Conservation (phyloP, 495 filamentous ascomycete species). For the Neurospora terricola region DNA sequence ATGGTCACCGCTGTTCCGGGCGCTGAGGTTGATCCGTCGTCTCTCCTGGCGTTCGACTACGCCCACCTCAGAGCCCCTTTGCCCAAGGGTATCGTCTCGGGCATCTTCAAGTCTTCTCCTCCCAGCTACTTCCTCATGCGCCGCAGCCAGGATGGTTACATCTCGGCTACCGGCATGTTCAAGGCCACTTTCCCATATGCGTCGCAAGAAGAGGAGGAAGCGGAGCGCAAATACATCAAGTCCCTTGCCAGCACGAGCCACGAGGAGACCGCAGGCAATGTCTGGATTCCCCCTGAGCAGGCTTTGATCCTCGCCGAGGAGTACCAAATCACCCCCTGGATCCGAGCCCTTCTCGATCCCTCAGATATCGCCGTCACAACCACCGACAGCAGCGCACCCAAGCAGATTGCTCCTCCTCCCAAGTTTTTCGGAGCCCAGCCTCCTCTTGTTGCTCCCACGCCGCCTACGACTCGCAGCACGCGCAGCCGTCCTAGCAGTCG, state of each 20-base stretch:
- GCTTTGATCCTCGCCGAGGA: slow-evolving; percentile 80
- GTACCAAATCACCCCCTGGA: slow-evolving; percentile 72
- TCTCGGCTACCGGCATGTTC: slow-evolving; percentile 98
- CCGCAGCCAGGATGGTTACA: slow-evolving; percentile 85
- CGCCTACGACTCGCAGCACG: slow-evolving; percentile 32
- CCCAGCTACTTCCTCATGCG: slow-evolving; percentile 97
- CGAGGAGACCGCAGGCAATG: slow-evolving; percentile 91
- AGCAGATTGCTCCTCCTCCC: slow-evolving; percentile 62
- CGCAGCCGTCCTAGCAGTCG: slow-evolving; percentile 43
- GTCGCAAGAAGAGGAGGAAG: slow-evolving; percentile 68
- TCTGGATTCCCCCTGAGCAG: slow-evolving; percentile 83
- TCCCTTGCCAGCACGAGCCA: slow-evolving; percentile 62
- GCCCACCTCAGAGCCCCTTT: slow-evolving; percentile 87
- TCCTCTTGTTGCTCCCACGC: slow-evolving; percentile 32
- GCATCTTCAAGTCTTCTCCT: slow-evolving; percentile 79
- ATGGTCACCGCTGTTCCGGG: slow-evolving; percentile 46
- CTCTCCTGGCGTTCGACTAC: slow-evolving; percentile 83
- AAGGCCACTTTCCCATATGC: slow-evolving; percentile 97
- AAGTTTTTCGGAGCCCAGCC: slow-evolving; percentile 39
- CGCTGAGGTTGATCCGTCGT: slow-evolving; percentile 59
- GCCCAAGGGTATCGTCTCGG: slow-evolving; percentile 78
- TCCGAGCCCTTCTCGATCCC: slow-evolving; percentile 77
- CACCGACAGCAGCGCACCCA: slow-evolving; percentile 38
- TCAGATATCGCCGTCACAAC: slow-evolving; percentile 46
- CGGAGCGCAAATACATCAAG: slow-evolving; percentile 81